Base-by-base conservation (phyloP, 129 eudicot genomes). In the Solidago caesia region DNA sequence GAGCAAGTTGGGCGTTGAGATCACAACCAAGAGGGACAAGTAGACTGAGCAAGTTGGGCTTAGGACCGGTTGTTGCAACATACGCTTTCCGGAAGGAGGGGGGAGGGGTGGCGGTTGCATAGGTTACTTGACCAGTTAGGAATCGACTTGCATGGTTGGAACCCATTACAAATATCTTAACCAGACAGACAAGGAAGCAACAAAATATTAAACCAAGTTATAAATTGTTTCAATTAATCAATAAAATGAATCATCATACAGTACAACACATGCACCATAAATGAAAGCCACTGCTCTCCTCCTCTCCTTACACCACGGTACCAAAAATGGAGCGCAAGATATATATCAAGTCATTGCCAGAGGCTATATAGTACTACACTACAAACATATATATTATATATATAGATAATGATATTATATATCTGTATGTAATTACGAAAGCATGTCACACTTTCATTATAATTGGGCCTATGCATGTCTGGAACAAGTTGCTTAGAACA, bases 401-500 rank as follows among this genome's bases (percentile, higher is more conserved):
- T 45, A 46, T 56, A 52, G 39, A 27, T 16, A 66, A 53, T 66
- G 16, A 33, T 33, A 33, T 33, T 47, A 68, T 46, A 47, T 57
- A 58, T 68, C 44, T 61, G 47, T 47, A 60, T 44, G 14, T 68
- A 55, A 44, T 29, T 44, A 65, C 72, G 63, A 12, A 67, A 69
- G 29, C 77, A 68, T 52, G 75, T 84, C 82, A 82, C 42, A 51
- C 81, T 51, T 81, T 77, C 82, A 87, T 80, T 21, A 94, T 46
- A 72, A 95, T 75, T 0, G 99, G 97, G 68, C 99, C 97, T 83
- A 95, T 87, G 85, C 94, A 85, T 53, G 92, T 84, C 60, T 81
- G 82, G 59, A 95, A 91, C 75, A 95, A 78, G 76, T 78, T 80
- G 85, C 96, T 87, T 49, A 95, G 68, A 71, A 81, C 87, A 25